phyloP scores from a whole-genome alignment of 495 filamentous ascomycete genomes.

The Terfezia boudieri region DNA sequence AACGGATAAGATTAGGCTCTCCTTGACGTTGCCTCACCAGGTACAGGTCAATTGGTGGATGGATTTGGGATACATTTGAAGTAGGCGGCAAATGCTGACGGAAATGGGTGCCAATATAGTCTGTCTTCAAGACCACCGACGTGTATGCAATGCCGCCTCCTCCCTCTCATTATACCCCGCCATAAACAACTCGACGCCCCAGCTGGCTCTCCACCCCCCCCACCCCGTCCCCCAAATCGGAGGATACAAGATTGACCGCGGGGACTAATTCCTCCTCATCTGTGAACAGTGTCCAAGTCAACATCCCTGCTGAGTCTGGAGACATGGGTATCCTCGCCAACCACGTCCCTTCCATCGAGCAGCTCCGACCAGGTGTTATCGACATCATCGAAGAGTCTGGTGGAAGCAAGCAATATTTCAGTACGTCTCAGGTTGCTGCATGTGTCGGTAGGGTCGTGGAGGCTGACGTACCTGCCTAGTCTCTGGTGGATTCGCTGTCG shows the following conservation, averaged over 20 bases:
- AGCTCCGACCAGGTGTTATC: constrained; percentile 86
- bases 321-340: constrained; percentile 99
- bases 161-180: not conserved
- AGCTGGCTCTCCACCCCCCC: not conserved
- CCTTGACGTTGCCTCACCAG: constrained; percentile 92
- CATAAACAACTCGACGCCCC: not conserved
- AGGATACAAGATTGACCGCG: not conserved
- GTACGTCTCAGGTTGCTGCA: constrained; percentile 34
- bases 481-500: constrained; percentile 88
- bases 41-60: constrained; percentile 33
- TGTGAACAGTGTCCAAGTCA: constrained; percentile 71
- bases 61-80: not conserved
- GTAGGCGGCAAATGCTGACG: no score
- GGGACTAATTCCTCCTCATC: not conserved
- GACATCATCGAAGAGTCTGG: constrained; percentile 90
- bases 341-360: constrained; percentile 97
- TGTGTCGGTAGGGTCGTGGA: not conserved
- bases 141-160: constrained; percentile 32
- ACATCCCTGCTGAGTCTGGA: constrained; percentile 90
- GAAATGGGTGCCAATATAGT: constrained; percentile 21
- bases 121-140: constrained; percentile 53
- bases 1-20: constrained; percentile 71
- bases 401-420: constrained; percentile 87
- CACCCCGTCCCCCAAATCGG: not conserved
- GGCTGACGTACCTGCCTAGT: constrained; percentile 29